A percentile compares a stretch with the other conserved stretches of the same genome.
Evolutionary conservation across 1,139 yeast genomes (phyloP).

Genomic region (Kluyveromyces sp.): DNA sequence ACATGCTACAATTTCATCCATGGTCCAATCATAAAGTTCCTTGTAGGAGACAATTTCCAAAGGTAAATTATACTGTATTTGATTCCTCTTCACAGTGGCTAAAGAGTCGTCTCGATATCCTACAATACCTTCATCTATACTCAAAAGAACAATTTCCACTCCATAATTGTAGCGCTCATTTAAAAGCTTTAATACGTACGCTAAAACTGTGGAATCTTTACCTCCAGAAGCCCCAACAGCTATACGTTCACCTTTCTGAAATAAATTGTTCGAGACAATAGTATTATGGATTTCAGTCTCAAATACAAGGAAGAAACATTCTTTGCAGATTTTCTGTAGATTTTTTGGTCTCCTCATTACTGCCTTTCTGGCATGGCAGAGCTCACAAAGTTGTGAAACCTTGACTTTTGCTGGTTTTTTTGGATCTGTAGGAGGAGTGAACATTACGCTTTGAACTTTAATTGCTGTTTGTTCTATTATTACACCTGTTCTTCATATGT

Average conservation of each 20-base stretch:
- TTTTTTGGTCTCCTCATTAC: constrained; percentile 90
- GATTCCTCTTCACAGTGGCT: constrained; percentile 93
- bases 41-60: constrained; percentile 83
- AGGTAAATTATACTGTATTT: constrained; percentile 80
- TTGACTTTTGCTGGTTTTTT: constrained; percentile 31
- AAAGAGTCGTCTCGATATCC: constrained; percentile 96
- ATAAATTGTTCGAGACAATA: constrained; percentile 60
- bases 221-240: constrained; percentile 99
- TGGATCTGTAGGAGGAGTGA: constrained; percentile 29
- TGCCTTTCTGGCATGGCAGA: constrained; percentile 81
- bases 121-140: constrained; percentile 94
- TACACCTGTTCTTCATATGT: too few species aligned
- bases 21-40: constrained; percentile 90
- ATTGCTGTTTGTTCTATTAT: too few species aligned
- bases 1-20: constrained; percentile 95
- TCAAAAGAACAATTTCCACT: constrained; percentile 66
- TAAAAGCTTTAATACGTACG: constrained; percentile 75
- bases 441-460: constrained; percentile 4
- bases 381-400: constrained; percentile 57
- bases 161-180: constrained; percentile 89
- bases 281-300: constrained; percentile 96
- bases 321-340: constrained; percentile 82
- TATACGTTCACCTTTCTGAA: constrained; percentile 72
- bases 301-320: constrained; percentile 81
- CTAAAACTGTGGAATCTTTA: constrained; percentile 92